Evolutionary conservation across 2,329 filamentous ascomycete genomes (phyloP), one percentile per base, ranked within the genome.

Genomic region (Herpomyces periplanetae): DNA sequence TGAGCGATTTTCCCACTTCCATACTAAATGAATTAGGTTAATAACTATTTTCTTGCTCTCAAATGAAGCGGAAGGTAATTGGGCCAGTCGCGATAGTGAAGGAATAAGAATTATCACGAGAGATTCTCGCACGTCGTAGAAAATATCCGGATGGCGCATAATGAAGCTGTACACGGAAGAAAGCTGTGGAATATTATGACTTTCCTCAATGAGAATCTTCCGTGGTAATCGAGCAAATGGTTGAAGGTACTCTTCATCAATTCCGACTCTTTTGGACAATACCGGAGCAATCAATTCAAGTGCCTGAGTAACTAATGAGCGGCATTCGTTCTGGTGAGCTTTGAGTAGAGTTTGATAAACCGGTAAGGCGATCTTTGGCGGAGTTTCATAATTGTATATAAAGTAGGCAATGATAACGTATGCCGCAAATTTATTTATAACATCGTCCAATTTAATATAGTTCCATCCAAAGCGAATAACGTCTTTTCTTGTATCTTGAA

Each of bases 391-490:
- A 26, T 84, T 65, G 1, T 69, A 68, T 30, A 96, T 88, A 42
- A 96, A 96, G 38, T 88, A 96, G 2, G 68, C 71, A 24, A 96
- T 84, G 4, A 96, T 57, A 3, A 88, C 75, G 31, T 96, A 96
- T 2, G 80, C 73, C 1, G 75, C 80, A 35, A 91, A 80, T 38
- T 96, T 96, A 45, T 91, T 96, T 43, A 96, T 87, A 22, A 87
- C 66, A 36, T 99, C 80, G 32, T 99, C 84, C n/a, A 96, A 51
- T 10, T 68, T 58, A 30, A 96, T 96, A 34, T 87, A 91, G 8
- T 73, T 87, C 80, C 80, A 99, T 3, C 71, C 73, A 38, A 91
- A 96, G 39, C 88, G 91, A 33, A 96, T 96, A 25, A 96, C 75
- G 27, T 96, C 80, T 38, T 96, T 96, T 14, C 84, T 59, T 2